Percentiles rank a stretch among this genome's conserved stretches.
These are phyloP conservation scores for Taphrina communis DNA, from an alignment of 1,139 yeast species.

Conservation along the genomic window DNA sequence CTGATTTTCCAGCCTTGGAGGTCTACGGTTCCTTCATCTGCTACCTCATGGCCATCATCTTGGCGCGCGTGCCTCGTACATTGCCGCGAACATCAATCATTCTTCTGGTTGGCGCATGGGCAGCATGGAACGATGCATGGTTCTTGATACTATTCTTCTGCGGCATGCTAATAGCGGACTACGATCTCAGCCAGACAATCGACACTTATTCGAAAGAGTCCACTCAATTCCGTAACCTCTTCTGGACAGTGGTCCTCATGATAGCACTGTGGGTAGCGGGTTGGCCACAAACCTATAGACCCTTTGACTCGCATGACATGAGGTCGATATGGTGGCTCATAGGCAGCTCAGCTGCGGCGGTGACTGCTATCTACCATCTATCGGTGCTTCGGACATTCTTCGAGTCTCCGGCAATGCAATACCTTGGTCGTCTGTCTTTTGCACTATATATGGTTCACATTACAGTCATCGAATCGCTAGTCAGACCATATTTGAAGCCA, in stretches of 20 bases:
- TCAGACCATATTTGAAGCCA: background rate
- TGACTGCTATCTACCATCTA: background rate
- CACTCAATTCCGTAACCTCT: background rate
- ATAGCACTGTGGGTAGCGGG: background rate
- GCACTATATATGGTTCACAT: constrained; percentile 1
- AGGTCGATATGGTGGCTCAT: background rate
- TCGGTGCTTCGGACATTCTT: background rate
- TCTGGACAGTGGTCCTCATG: background rate
- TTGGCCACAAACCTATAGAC: background rate
- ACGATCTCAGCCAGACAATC: background rate
- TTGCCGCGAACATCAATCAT: background rate
- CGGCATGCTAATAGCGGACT: constrained; percentile 5
- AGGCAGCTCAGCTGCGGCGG: background rate
- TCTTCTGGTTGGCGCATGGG: background rate
- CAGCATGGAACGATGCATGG: background rate
- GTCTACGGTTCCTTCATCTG: background rate
- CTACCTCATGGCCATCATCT: background rate
- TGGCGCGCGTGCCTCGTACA: constrained; percentile 1
- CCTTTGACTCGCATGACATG: background rate
- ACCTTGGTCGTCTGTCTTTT: constrained; percentile 7
- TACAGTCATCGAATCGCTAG: background rate
- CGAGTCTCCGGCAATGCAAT: constrained; percentile 2
- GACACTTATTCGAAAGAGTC: background rate
- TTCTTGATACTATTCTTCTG: background rate
- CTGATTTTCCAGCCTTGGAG: background rate